Base-by-base conservation (phyloP, 2,329 filamentous ascomycete species). In the Trichoderma polysporum region DNA sequence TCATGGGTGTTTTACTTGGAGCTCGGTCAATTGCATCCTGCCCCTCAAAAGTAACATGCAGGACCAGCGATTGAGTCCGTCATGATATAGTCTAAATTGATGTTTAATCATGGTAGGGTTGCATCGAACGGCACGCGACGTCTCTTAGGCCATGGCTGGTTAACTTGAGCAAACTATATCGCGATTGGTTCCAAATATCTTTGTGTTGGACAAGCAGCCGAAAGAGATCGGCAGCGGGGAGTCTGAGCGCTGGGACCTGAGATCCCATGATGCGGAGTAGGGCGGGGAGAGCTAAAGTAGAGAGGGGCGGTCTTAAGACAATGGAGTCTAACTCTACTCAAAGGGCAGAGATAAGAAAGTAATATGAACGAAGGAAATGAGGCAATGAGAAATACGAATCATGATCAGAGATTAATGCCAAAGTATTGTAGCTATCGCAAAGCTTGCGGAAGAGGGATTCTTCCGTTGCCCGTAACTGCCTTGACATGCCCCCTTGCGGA, bases 181-280 rank as follows among this genome's bases (percentile, higher is more conserved):
- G 62, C 53, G 52, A 65, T 57, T 65, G 41, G 33, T 35, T 37
- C 52, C 17, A 19, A 29, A 10, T 15, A 2, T 12, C 25, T 41
- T 49, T 15, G 53, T 29, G 62, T 58, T 37, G 62, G 62, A 41
- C 62, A 59, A 45, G 31, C 19, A 19, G 45, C 41, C 10, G 3
- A 27, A 33, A 25, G 45, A 35, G 56, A 60, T 54, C 54, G 63
- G 47, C 27, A 37, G 63, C 37, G 54, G 63, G 54, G 47, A 45
- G 45, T 22, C 53, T 63, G 19, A 19, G 35, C 62, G 9, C n/a
- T 39, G 41, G 45, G 31, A n/a, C 62, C 31, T 50, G 53, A 65
- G 53, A 58, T 65, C 62, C 62, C 53, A 65, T 65, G 62, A 65
- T 65, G 53, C 41, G 53, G 50, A 58, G 49, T 35, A 45, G 39